A percentile compares a stretch with the other conserved stretches of the same genome.
Evolutionary conservation across 495 filamentous ascomycete species (phyloP).

Genomic region (Neurospora sp.): DNA sequence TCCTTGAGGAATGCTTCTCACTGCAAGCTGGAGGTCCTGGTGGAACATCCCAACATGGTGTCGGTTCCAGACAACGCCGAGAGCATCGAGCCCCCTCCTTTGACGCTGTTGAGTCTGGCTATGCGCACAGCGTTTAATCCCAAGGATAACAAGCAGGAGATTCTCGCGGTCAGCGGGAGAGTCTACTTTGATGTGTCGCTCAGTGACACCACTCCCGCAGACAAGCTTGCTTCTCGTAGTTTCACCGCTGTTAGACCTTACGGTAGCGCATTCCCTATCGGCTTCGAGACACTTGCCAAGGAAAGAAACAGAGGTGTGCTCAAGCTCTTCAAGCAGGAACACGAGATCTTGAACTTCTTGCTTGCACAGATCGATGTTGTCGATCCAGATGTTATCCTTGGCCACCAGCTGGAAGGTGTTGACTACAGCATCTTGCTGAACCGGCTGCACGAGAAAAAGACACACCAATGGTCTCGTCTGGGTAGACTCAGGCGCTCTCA

Average conservation of each 20-base stretch:
- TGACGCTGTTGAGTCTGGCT: conserved; percentile 90
- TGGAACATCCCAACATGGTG: conserved; percentile 64
- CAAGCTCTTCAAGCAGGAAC: conserved; percentile 72
- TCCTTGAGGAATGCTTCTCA: conserved; percentile 86
- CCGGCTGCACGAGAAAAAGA: conserved; percentile 81
- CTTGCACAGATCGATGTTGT: conserved; percentile 75
- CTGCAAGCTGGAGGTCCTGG: conserved; percentile 89
- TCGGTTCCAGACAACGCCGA: conserved; percentile 62
- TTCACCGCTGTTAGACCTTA: conserved; percentile 86
- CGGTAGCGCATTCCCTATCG: conserved; percentile 63
- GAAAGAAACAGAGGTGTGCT: conserved; percentile 57
- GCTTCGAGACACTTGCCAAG: conserved; percentile 64
- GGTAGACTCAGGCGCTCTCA: conserved; percentile 71
- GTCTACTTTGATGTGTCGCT: conserved; percentile 86
- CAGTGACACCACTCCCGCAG: conserved; percentile 76
- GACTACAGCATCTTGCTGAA: conserved; percentile 86
- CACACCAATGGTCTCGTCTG: conserved; percentile 84
- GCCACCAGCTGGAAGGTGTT: conserved; percentile 94
- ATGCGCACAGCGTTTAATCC: conserved; percentile 80
- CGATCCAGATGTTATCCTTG: conserved; percentile 89
- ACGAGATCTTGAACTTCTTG: conserved; percentile 74
- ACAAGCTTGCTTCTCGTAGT: conserved; percentile 77
- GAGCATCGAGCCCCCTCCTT: conserved; percentile 65
- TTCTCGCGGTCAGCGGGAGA: conserved; percentile 77
- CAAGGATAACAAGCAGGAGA: conserved; percentile 95